Evolutionary conservation across 805 yeast genomes (phyloP), one percentile per base, ranked within the genome.

Genomic region (Candida manassasensis): DNA sequence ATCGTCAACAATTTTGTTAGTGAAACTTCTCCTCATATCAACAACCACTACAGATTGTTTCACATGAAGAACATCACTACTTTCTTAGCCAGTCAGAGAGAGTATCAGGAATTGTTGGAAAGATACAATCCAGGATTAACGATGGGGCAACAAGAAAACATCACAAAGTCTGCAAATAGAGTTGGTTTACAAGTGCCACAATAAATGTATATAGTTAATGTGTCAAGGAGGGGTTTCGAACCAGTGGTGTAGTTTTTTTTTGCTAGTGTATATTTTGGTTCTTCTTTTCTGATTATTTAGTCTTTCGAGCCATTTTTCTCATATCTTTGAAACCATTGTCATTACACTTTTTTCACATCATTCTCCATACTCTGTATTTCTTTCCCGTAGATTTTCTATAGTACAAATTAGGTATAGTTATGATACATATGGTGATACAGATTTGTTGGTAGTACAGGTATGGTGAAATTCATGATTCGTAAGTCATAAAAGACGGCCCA

Each of bases 91-190:
- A 76, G 81, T 42, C 97, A 90, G 57, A 69, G 93, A 44, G 76
- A 69, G 9, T 90, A 87, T 60, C 78, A 77, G 41, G 89, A 81
- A 44, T 68, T 90, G 32, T 66, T 89, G 29, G 93, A 84, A 46
- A 72, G 95, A 46, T 93, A 90, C 59, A 86, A 89, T 50, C 90
- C 95, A 3, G 93, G 95, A 2, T 67, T 82, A 41, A 76, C 76
- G 17, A 75, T 83, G 77, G 73, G 79, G 17, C 95, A 84, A 50
- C 74, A 73, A 34, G 96, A 90, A 41, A 79, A 81, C 37, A 80
- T 90, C 18, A 69, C 79, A 48, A 75, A 73, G 53, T 83, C 95
- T 1, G 98, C 97, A 5, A 72, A 80, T 38, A 73, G 80, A 43
- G 98, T 90, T n/a, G 98, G 98, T 0, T 70, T 90, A 32, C 31